These are phyloP conservation scores for Podaxis mareebaensis DNA, from an alignment of 768 basidiomycete species.

Conservation along the genomic window DNA sequence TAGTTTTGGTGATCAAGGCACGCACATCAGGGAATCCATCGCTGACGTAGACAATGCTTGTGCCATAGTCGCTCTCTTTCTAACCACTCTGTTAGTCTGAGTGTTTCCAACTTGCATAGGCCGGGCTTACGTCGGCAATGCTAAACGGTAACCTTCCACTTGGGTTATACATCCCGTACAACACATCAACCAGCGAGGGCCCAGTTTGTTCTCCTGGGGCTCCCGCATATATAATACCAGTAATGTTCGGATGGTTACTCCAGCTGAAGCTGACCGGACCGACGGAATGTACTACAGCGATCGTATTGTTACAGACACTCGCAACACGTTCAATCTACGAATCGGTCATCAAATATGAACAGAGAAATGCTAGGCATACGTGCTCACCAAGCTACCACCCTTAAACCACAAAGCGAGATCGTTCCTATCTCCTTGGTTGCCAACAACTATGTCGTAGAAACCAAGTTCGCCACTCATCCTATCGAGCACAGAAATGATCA, in stretches of 20 bases:
- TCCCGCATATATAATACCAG: slow-evolving; percentile 59
- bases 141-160: slow-evolving; percentile 72
- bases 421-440: slow-evolving; percentile 61
- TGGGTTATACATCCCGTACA: slow-evolving; percentile 79
- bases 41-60: slow-evolving; percentile 43
- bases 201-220: slow-evolving; percentile 76
- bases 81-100: slow-evolving; percentile 17
- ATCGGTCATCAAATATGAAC: slow-evolving; percentile 30
- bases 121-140: slow-evolving; percentile 58
- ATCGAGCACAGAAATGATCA: slow-evolving; percentile 25
- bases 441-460: slow-evolving; percentile 60
- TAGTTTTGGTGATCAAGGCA: slow-evolving; percentile 11
- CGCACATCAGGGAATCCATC: slow-evolving; percentile 39
- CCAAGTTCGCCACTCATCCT: slow-evolving; percentile 55
- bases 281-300: slow-evolving; percentile 79
- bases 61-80: slow-evolving; percentile 42
- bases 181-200: slow-evolving; percentile 71
- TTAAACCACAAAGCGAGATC: slow-evolving; percentile 60
- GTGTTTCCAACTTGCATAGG: neutral
- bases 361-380: neutral
- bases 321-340: slow-evolving; percentile 56
- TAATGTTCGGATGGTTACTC: slow-evolving; percentile 75
- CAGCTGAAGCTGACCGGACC: slow-evolving; percentile 76
- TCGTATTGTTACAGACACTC: slow-evolving; percentile 68
- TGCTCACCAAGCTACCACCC: slow-evolving; percentile 47